Evolutionary conservation across 2,329 filamentous ascomycete species (phyloP).

Genomic region (Alternaria postmessia): DNA sequence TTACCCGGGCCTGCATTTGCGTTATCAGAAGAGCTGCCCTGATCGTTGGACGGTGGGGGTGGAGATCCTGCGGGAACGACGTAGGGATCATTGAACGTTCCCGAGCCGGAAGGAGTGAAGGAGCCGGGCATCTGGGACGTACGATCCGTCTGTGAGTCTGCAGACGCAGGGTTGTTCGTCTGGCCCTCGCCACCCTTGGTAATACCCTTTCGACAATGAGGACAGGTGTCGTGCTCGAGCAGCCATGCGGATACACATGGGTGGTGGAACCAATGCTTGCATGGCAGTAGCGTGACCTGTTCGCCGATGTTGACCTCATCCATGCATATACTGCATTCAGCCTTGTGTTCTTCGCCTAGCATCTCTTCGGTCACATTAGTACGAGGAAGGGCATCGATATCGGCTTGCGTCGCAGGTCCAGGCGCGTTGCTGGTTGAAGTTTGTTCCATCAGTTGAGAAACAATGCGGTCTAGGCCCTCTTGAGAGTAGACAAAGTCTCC

Average conservation of each 20-base stretch:
- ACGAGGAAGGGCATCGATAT: slow-evolving; percentile 76
- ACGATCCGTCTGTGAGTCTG: slow-evolving; percentile 9
- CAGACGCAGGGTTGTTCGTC: slow-evolving; percentile 18
- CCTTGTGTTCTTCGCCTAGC: slow-evolving; percentile 71
- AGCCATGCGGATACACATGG: slow-evolving; percentile 85
- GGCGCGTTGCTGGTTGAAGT: slow-evolving; percentile 79
- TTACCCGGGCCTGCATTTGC: slow-evolving; percentile 21
- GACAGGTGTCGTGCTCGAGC: slow-evolving; percentile 90
- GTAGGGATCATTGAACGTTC: slow-evolving; percentile 32
- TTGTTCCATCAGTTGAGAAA: slow-evolving; percentile 87
- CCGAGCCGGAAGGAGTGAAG: slow-evolving; percentile 32
- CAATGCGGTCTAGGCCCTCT: slow-evolving; percentile 87
- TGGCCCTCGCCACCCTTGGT: slow-evolving; percentile 45
- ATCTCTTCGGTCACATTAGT: slow-evolving; percentile 74
- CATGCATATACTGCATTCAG: slow-evolving; percentile 95
- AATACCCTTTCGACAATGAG: slow-evolving; percentile 73
- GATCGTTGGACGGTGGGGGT: slow-evolving; percentile 10
- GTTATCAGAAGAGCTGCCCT: slow-evolving; percentile 17
- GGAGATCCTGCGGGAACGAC: slow-evolving; percentile 23
- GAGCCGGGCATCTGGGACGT: slow-evolving; percentile 41
- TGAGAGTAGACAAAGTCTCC: slow-evolving; percentile 91
- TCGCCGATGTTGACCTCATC: slow-evolving; percentile 78
- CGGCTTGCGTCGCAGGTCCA: slow-evolving; percentile 77
- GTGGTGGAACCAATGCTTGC: slow-evolving; percentile 93
- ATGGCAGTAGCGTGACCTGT: slow-evolving; percentile 80